Evolutionary conservation across 371 early-diverging fungal genomes (phyloP).

Genomic region (Syncephalis plumigaleata): DNA sequence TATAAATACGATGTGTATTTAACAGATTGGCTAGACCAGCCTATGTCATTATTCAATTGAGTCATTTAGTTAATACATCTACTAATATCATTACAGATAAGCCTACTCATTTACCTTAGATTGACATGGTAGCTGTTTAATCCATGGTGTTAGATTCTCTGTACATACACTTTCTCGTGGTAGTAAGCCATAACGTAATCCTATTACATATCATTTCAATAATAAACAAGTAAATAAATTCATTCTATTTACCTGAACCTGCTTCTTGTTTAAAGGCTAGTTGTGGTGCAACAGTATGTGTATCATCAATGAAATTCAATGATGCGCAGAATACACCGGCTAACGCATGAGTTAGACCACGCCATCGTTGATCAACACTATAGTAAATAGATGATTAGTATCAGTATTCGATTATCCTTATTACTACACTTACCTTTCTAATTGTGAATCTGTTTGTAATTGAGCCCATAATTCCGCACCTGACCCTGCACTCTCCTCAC

Average conservation of each 20-base stretch:
- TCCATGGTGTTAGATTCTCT: slow-evolving; percentile 94
- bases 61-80: too few species aligned
- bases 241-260: neutral
- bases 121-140: slow-evolving; percentile 87
- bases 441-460: too few species aligned
- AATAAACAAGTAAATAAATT: too few species aligned
- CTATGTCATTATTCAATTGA: slow-evolving; percentile 12
- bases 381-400: too few species aligned
- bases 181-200: slow-evolving; percentile 56
- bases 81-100: neutral
- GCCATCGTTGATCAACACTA: slow-evolving; percentile 59
- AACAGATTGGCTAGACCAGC: slow-evolving; percentile 71
- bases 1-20: slow-evolving; percentile 77
- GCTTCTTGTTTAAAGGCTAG: slow-evolving; percentile 40
- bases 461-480: slow-evolving; percentile 73
- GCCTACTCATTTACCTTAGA: slow-evolving; percentile 27
- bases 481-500: slow-evolving; percentile 28
- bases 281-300: slow-evolving; percentile 51
- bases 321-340: slow-evolving; percentile 92
- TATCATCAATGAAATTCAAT: slow-evolving; percentile 75
- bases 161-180: slow-evolving; percentile 91
- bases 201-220: too few species aligned
- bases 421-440: too few species aligned
- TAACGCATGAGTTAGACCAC: slow-evolving; percentile 70
- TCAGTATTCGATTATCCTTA: too few species aligned